Conservation (phyloP, 495 filamentous ascomycete species). For the Daldinia caldariorum region DNA sequence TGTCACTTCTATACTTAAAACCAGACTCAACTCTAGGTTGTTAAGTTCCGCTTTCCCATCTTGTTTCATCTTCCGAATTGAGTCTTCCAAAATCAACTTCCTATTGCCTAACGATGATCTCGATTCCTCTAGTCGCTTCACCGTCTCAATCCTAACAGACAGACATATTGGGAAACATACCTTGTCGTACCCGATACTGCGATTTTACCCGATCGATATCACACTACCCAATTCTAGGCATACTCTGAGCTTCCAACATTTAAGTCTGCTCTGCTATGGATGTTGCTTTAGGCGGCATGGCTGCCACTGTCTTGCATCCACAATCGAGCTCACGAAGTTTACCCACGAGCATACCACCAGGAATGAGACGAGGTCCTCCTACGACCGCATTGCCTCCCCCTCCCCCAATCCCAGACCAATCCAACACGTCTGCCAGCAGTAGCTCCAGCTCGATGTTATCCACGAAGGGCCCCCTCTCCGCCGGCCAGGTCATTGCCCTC, state of each 20-base stretch:
- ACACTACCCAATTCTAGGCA: slow-evolving; percentile 2
- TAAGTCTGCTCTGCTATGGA: slow-evolving; percentile 39
- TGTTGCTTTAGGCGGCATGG: slow-evolving; percentile 46
- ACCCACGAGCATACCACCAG: slow-evolving; percentile 54
- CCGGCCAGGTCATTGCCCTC: slow-evolving; percentile 63
- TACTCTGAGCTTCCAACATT: neutral
- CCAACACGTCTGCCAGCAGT: slow-evolving; percentile 40
- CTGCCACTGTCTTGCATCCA: slow-evolving; percentile 41
- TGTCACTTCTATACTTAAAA: slow-evolving; percentile 11
- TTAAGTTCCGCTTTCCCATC: slow-evolving; percentile 7
- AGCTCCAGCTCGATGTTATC: slow-evolving; percentile 51
- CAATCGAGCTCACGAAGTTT: slow-evolving; percentile 48
- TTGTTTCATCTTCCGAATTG: slow-evolving; percentile 6
- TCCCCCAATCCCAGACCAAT: slow-evolving; percentile 49
- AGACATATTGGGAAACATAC: slow-evolving; percentile 8
- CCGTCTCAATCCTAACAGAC: slow-evolving; percentile 21
- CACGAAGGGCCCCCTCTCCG: slow-evolving; percentile 54
- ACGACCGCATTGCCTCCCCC: slow-evolving; percentile 50
- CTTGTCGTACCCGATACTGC: neutral
- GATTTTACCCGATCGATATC: slow-evolving; percentile 17
- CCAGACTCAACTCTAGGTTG: slow-evolving; percentile 3
- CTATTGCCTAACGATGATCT: slow-evolving; percentile 26
- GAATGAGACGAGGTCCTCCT: slow-evolving; percentile 50
- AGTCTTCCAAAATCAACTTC: neutral
- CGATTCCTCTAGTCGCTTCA: neutral